Conservation (phyloP, 495 filamentous ascomycete genomes). For the Penicillium arizonense region DNA sequence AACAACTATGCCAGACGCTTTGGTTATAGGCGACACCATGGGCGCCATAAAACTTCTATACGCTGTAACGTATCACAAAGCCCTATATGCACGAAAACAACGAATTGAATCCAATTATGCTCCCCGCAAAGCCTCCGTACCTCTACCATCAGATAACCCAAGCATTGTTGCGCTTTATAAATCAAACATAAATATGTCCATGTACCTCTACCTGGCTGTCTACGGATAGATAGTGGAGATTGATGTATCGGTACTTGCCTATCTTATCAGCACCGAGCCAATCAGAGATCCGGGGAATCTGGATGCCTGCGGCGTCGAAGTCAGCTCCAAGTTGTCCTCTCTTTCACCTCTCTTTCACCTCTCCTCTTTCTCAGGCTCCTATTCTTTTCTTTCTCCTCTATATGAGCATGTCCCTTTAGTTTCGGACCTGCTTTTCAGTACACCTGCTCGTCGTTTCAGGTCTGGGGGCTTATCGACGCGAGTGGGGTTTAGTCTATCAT, state of each 20-base stretch:
- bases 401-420: background rate
- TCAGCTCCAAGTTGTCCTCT: constrained; percentile 8
- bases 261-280: constrained; percentile 4
- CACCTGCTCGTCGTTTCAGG: background rate
- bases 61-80: no score
- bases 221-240: no score
- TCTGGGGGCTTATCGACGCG: constrained; percentile 4
- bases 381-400: background rate
- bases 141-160: no score
- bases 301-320: constrained; percentile 22
- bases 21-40: no score
- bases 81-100: no score
- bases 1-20: no score
- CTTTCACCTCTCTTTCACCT: constrained; percentile 5
- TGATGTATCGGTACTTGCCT: background rate
- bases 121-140: no score
- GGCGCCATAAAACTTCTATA: no score
- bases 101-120: no score
- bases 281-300: constrained; percentile 18
- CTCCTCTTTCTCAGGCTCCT: background rate
- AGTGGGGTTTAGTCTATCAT: constrained; percentile 4
- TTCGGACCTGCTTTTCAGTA: background rate
- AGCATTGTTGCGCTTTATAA: no score
- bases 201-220: no score
- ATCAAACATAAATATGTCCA: background rate